These are phyloP conservation scores for Salisapilia sapeloensis DNA, from an alignment of 352 stramenopile species.

Conservation along the genomic window DNA sequence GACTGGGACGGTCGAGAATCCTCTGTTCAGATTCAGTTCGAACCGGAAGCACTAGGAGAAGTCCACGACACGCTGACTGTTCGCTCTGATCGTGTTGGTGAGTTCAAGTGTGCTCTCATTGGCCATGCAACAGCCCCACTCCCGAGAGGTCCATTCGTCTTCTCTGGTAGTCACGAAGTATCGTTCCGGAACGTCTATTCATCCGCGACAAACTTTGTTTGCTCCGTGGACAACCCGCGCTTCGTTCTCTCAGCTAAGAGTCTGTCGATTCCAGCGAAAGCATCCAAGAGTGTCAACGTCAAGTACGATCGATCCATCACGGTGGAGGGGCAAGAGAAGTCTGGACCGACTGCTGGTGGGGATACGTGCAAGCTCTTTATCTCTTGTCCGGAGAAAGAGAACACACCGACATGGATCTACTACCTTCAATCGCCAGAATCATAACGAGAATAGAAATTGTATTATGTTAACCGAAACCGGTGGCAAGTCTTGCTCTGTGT, in stretches of 20 bases:
- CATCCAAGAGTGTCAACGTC: slow-evolving; percentile 32
- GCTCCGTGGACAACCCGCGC: slow-evolving; percentile 55
- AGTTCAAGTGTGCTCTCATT: slow-evolving; percentile 75
- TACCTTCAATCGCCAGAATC: slow-evolving; percentile 40
- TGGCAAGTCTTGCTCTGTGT: slow-evolving; percentile 16
- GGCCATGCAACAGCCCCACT: slow-evolving; percentile 56
- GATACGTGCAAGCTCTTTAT: slow-evolving; percentile 66
- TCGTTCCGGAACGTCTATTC: slow-evolving; percentile 87
- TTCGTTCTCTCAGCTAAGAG: slow-evolving; percentile 43
- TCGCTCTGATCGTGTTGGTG: slow-evolving; percentile 33
- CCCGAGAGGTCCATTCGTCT: slow-evolving; percentile 72
- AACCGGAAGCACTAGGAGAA: slow-evolving; percentile 78
- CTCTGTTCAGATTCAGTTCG: slow-evolving; percentile 65
- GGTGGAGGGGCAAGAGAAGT: slow-evolving; percentile 2
- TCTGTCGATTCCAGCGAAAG: slow-evolving; percentile 56
- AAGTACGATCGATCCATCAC: slow-evolving; percentile 25
- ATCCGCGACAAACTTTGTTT: slow-evolving; percentile 45
- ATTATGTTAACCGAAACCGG: slow-evolving; percentile 9
- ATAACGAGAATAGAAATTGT: neutral
- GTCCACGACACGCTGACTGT: slow-evolving; percentile 66
- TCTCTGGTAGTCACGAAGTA: slow-evolving; percentile 43
- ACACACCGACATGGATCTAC: slow-evolving; percentile 76
- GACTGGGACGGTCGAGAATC: slow-evolving; percentile 64
- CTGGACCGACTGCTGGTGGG: neutral
- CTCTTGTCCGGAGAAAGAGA: slow-evolving; percentile 41